phyloP scores from a whole-genome alignment of 495 filamentous ascomycete species.

The Talaromyces stipitatus region DNA sequence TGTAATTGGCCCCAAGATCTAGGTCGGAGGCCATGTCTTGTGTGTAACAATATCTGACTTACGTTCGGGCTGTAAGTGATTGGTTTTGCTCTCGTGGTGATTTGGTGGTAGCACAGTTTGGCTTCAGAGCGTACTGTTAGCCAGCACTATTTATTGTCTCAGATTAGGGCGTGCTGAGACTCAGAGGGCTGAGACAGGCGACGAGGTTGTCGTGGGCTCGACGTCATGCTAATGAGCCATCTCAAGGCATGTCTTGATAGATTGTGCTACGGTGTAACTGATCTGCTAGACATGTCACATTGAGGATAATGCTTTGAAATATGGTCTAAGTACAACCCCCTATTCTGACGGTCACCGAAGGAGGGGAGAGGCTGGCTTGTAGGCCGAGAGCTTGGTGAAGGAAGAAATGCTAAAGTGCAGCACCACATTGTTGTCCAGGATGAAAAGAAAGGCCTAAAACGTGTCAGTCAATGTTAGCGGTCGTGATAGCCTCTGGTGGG shows the following conservation, averaged over 20 bases:
- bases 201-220: neutral
- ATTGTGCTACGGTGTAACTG: neutral
- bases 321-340: neutral
- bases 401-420: too few relatives aligned
- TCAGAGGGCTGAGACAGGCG: neutral
- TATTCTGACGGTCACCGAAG: neutral
- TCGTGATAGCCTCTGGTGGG: too few relatives aligned
- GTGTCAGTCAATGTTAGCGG: too few relatives aligned
- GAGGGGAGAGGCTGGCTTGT: neutral
- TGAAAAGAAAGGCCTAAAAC: too few relatives aligned
- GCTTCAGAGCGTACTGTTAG: neutral
- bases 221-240: neutral
- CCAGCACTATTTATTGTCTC: neutral
- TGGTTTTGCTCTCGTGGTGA: neutral
- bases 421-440: too few relatives aligned
- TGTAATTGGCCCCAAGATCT: neutral
- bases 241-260: neutral
- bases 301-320: neutral
- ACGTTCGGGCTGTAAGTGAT: neutral
- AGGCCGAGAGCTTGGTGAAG: neutral
- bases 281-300: neutral
- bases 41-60: neutral
- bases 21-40: neutral
- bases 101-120: neutral
- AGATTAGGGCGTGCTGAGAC: neutral